Conservation (phyloP, 106 monocot genomes). For the Platanthera zijinensis region DNA sequence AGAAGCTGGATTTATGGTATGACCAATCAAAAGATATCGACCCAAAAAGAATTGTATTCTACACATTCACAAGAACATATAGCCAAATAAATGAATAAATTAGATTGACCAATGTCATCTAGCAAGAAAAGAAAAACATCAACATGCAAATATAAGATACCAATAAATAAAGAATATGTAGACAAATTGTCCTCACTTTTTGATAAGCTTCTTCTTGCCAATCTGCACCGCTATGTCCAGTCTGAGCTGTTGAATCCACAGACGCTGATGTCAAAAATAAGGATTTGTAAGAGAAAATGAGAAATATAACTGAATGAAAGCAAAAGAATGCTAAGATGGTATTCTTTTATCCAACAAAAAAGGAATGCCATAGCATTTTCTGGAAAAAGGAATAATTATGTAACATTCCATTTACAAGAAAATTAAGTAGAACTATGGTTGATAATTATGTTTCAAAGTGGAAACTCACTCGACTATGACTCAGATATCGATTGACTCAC, state of each 20-base stretch:
- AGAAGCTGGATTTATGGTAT: no score
- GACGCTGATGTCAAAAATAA: constrained; percentile 44
- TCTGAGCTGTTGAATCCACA: constrained; percentile 67
- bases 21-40: neutral
- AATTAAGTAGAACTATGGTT: neutral
- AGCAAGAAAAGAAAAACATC: neutral
- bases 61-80: neutral
- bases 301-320: neutral
- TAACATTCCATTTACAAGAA: neutral
- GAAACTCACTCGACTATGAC: no score
- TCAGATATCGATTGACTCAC: no score
- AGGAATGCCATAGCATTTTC: neutral
- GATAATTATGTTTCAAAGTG: no score
- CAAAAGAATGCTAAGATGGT: neutral
- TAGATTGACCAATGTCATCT: neutral
- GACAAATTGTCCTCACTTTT: constrained; percentile 33
- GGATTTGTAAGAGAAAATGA: neutral
- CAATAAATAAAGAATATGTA: neutral
- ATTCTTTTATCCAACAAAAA: neutral
- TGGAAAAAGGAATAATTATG: neutral
- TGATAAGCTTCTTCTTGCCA: constrained; percentile 70
- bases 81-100: neutral
- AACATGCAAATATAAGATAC: neutral
- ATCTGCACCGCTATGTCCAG: constrained; percentile 43
- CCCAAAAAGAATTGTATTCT: neutral